Base-by-base conservation (phyloP, 1,139 yeast genomes). In the Yamadazyma siamensis region DNA sequence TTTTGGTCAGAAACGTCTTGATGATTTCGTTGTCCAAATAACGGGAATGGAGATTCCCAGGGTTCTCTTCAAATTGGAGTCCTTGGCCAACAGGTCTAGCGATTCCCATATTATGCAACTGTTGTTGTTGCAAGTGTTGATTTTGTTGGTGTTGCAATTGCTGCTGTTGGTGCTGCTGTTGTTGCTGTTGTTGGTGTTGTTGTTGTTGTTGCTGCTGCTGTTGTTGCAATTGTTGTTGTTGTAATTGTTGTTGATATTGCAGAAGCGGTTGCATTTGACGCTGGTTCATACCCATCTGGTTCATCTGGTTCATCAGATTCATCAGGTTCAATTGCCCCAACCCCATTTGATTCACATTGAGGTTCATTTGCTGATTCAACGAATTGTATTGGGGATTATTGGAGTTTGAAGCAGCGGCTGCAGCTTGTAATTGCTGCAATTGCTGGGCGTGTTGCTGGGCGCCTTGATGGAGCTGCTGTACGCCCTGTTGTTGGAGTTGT, bases 11-110 rank as follows among this genome's bases (percentile, higher is more conserved):
- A 42, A 69, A 69, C 4, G 73, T 65, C 50, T 65, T 65, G 50
- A 69, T 67, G 29, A 68, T 62, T 43, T 67, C 74, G 40, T 66
- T 66, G 39, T 68, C 74, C 31, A 58, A 53, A 42, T 51, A 68
- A 30, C 41, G 38, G 10, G 43, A 41, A 13, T 34, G 43, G 20
- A 42, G 36, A 15, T 31, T 34, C 6, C 37, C 46, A 18, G 41
- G 45, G 13, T 36, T 31, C 5, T 41, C 38, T 27, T 47, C 45
- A 32, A 26, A 40, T n/a, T n/a, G n/a, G n/a, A n/a, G n/a, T n/a
- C n/a, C n/a, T 16, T 39, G 41, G 28, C 32, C n/a, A 23, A 30
- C 18, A 25, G 31, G 16, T 18, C 20, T 18, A 18, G 9, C 29
- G n/a, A n/a, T n/a, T n/a, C n/a, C n/a, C n/a, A n/a, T n/a, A n/a